These are phyloP conservation scores for Epichloe aotearoae DNA, from an alignment of 2,329 filamentous ascomycete species.

Conservation along the genomic window DNA sequence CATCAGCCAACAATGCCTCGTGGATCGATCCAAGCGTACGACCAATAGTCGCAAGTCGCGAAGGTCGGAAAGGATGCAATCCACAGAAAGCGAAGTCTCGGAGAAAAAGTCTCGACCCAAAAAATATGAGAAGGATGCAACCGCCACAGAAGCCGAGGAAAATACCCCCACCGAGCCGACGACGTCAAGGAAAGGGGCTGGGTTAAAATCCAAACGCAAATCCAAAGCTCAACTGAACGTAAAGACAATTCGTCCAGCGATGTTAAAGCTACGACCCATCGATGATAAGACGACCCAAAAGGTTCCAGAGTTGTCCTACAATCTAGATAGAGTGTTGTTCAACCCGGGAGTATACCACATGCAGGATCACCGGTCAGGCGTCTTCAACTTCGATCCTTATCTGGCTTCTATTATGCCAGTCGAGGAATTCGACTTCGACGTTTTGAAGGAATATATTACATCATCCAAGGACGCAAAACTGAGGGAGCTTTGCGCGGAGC, in stretches of 20 bases:
- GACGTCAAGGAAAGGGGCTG: not conserved
- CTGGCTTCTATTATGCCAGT: constrained; percentile 88
- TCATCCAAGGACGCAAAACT: constrained; percentile 73
- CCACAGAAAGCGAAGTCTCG: not conserved
- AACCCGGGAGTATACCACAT: constrained; percentile 87
- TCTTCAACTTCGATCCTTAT: constrained; percentile 97
- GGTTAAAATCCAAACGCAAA: constrained; percentile 5
- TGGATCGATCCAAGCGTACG: not conserved
- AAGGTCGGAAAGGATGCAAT: constrained; percentile 9
- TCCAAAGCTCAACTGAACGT: constrained; percentile 12
- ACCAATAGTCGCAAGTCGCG: not conserved
- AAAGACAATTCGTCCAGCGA: constrained; percentile 14
- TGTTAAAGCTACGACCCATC: constrained; percentile 17
- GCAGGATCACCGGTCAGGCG: constrained; percentile 72
- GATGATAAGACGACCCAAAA: constrained; percentile 17
- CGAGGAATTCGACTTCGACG: constrained; percentile 80
- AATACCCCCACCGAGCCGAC: not conserved
- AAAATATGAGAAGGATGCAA: constrained; percentile 1
- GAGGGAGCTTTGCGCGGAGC: constrained; percentile 49
- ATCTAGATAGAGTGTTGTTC: constrained; percentile 83
- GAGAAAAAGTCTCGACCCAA: constrained; percentile 1
- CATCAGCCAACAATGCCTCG: not conserved
- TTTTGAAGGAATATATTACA: constrained; percentile 76
- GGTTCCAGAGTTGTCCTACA: constrained; percentile 48
- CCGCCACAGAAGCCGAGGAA: not conserved